Evolutionary conservation across 1,139 yeast genomes (phyloP), one percentile per base, ranked within the genome.

Genomic region (Yamadazyma sp.): DNA sequence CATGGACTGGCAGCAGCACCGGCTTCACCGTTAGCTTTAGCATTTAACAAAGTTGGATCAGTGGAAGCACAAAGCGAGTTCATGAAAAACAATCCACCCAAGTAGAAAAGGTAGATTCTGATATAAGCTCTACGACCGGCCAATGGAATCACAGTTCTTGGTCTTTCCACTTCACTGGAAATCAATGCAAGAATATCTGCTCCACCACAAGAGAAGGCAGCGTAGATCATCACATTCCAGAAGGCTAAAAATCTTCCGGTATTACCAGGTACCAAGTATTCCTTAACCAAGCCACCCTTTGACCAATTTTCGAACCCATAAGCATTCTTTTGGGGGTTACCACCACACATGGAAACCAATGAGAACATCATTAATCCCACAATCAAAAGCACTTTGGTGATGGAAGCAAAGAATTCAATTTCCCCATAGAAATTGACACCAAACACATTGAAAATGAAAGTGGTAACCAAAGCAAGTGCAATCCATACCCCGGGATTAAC

Each of bases 121-220:
- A 64, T 53, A 44, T 63, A 65, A 2, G 67, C 56, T 46, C 68
- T 57, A 44, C 53, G 59, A 24, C 67, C 67, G 9, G 69, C 70
- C 44, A 56, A 44, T 0, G 65, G 62, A 23, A 67, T 61, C 23
- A 52, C 56, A 32, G 53, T 61, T 38, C 73, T 51, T 10, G 71
- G 71, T 34, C 55, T 51, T 17, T 51, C 38, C 18, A 64, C 57
- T 48, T 67, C 73, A 29, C 66, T 59, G 10, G 69, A 53, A 37
- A 63, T 54, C 56, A 64, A 50, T 6, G 61, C 65, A 40, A 66
- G 53, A 33, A 64, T 46, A 44, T 71, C 70, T 3, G 75, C 67
- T 2, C 78, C 78, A 12, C 70, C 66, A 44, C 73, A 73, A 20
- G 68, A 54, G 41, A 64, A 67, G 4, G 70, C 71, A 24, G 71